Base-by-base conservation (phyloP, 1,284 basidiomycete species). In the Xerocomus cyaneibrunnescens region DNA sequence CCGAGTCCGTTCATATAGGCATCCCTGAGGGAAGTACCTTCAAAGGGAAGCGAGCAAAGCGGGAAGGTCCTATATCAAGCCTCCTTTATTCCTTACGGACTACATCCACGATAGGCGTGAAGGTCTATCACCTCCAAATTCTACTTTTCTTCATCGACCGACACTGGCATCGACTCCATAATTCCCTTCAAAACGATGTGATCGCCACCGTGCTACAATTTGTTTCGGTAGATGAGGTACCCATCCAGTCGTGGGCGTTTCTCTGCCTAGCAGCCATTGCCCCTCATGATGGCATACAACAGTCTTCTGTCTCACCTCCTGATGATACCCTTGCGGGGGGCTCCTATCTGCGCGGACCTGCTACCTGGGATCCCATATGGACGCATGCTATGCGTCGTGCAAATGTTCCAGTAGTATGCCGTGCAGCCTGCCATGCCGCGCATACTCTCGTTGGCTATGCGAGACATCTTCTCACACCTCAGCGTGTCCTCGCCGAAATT, bases 111-210 rank as follows among this genome's bases (percentile, higher is more conserved):
- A 55, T 58, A 25, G 63, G 49, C 52, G 65, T 71, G 55, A 76
- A 76, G 46, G 67, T 68, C 43, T 86, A 85, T 58, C 79, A 82
- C 49, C 71, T 94, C 1, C 94, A 97, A 69, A 74, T 85, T 4
- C 72, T 96, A 1, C 78, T 94, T n/a, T 95, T 98, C 72, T 74
- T 95, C 60, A 78, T 93, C 51, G 84, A 89, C 59, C 76, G 80
- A 23, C 84, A 94, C 65, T 92, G 89, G 88, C 31, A 58, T 19
- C 63, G 76, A 16, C 63, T 94, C 23, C 81, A 87, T 52, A 64
- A 70, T 22, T 68, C 75, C n/a, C 73, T 85, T 14, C 84, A 83
- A 54, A 67, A 72, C 35, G 75, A 80, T 2, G 74, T 93, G 22
- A 71, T 84, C 38, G 62, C 73, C 12, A 70, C 74, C 2, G 74